Percentiles rank a stretch among this genome's conserved stretches.
Evolutionary conservation across 495 filamentous ascomycete species (phyloP).

Genomic region (Niebla homalea): DNA sequence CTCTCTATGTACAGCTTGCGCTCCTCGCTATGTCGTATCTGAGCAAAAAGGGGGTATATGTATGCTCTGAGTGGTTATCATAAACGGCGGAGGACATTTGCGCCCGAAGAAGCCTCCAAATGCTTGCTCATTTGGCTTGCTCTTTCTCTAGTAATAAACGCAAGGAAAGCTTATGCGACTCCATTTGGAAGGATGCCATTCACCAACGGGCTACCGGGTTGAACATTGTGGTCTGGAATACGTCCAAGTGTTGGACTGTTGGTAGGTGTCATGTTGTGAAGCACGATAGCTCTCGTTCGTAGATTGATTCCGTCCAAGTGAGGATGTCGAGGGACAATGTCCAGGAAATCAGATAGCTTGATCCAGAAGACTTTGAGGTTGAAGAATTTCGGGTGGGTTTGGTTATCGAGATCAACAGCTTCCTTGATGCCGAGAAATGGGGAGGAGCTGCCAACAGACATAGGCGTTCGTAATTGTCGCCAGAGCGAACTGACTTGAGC

Average conservation of each 20-base stretch:
- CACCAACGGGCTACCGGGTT: not conserved
- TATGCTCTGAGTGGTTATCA: too few species aligned
- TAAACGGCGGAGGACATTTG: too few species aligned
- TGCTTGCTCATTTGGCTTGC: too few species aligned
- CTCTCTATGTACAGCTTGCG: too few species aligned
- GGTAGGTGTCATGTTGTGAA: conserved; percentile 9
- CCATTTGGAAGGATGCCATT: not conserved
- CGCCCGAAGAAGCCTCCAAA: too few species aligned
- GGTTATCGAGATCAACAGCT: conserved; percentile 14
- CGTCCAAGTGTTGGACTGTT: not conserved
- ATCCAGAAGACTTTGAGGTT: conserved; percentile 58
- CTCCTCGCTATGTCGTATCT: too few species aligned
- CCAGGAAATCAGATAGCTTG: conserved; percentile 65
- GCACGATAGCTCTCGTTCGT: conserved; percentile 11
- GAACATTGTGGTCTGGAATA: not conserved
- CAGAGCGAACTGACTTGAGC: conserved; percentile 38
- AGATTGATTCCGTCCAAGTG: conserved; percentile 46
- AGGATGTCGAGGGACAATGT: conserved; percentile 52
- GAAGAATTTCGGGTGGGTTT: conserved; percentile 39
- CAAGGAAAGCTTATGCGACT: not conserved
- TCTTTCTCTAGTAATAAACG: not conserved
- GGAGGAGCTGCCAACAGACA: conserved; percentile 29
- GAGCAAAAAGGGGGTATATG: too few species aligned
- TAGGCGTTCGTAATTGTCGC: conserved; percentile 38
- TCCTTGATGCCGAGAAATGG: conserved; percentile 5